Evolutionary conservation across 768 basidiomycete species (phyloP), one percentile per base, ranked within the genome.

Genomic region (Nevesoporus exiguus): DNA sequence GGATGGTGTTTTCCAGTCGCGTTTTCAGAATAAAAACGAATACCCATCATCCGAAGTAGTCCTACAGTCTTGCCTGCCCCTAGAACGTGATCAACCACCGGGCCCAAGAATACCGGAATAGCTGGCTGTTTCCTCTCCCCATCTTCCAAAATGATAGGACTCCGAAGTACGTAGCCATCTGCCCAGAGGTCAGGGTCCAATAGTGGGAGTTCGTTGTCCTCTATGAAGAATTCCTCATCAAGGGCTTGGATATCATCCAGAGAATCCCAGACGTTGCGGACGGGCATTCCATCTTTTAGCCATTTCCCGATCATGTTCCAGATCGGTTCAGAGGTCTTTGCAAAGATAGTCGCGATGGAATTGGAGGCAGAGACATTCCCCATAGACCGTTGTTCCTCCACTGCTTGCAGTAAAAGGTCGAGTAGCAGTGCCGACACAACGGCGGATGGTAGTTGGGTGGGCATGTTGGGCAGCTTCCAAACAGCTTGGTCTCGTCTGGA

Each of bases 221-320:
- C 86, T 43, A 93, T 82, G 68, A 93, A 92, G 70, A 91, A 91
- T 62, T 93, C 90, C 11, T 85, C 84, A 19, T 86, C 83, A 1
- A 86, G 73, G 40, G 56, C 49, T 49, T 43, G 61, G 34, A 44
- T 54, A 17, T 59, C 57, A 15, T 67, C 59, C 24, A 57, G 47
- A 15, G 52, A 39, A 27, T 67, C 61, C 67, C 52, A 74, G 61
- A 54, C 71, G 51, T 42, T 73, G 68, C 53, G 75, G 10, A 78
- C 63, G 5, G 82, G 82, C 83, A 88, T 88, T 0, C 90, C 90
- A 59, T 86, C 77, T 44, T 74, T 77, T 49, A 93, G 69, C 91
- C 90, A 93, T 51, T 74, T 73, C 25, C 82, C 80, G 3, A 87
- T 74, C 83, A 86, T 86, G 7, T 61, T 63, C 91, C 91, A 93